Percentiles rank a stretch among this genome's conserved stretches.
Evolutionary conservation across 306 rosid species (phyloP).

Genomic region (Begonia loranthoides): DNA sequence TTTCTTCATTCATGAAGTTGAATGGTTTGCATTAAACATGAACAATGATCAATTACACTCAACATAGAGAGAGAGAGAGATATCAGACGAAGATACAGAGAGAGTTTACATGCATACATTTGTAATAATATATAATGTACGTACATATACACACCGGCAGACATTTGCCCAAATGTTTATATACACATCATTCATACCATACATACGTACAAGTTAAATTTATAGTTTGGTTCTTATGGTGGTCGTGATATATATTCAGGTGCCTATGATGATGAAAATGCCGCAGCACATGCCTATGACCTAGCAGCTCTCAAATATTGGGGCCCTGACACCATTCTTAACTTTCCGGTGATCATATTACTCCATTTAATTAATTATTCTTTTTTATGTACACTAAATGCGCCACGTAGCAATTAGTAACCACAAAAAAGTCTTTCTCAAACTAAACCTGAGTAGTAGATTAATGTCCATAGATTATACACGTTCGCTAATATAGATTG

Average conservation of each 20-base stretch:
- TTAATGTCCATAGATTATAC: background rate
- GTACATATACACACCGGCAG: too few relatives aligned
- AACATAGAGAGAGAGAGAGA: too few relatives aligned
- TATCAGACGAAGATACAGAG: too few relatives aligned
- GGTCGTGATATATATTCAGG: conserved; percentile 4
- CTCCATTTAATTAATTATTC: background rate
- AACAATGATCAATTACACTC: too few relatives aligned
- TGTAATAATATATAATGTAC: background rate
- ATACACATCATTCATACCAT: background rate
- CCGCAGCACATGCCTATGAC: conserved; percentile 26
- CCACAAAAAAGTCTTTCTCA: too few relatives aligned
- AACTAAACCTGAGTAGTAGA: too few relatives aligned
- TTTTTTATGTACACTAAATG: background rate
- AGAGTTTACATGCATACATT: too few relatives aligned
- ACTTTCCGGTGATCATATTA: conserved; percentile 20
- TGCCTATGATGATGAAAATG: conserved; percentile 22
- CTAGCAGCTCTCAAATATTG: conserved; percentile 27
- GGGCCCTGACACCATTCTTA: conserved; percentile 29
- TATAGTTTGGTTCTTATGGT: background rate
- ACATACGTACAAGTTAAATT: background rate
- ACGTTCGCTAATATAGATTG: background rate
- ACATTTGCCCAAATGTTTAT: background rate
- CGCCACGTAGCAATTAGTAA: too few relatives aligned
- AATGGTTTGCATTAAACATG: too few relatives aligned
- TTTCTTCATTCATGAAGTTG: background rate